phyloP scores from a whole-genome alignment of 2,329 filamentous ascomycete species.

The Sporothrix pallida region DNA sequence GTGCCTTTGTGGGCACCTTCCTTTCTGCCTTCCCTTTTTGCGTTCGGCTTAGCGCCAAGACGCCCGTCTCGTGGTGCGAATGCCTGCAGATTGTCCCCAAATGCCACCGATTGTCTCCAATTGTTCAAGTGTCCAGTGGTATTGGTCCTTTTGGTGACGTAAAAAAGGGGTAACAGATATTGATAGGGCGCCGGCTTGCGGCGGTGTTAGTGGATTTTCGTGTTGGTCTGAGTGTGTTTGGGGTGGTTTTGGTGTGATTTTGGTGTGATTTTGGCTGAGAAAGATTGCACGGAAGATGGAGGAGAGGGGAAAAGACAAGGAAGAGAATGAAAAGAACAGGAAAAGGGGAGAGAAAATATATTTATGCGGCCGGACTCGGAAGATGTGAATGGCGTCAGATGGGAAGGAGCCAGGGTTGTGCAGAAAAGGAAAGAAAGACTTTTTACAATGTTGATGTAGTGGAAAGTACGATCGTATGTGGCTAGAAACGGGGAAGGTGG shows the following conservation, averaged over 20 bases:
- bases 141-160: conserved; percentile 27
- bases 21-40: conserved; percentile 16
- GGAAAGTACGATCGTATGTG: too few relatives aligned
- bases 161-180: conserved; percentile 33
- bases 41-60: neutral
- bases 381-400: too few relatives aligned
- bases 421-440: too few relatives aligned
- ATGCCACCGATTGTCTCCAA: too few relatives aligned
- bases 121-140: neutral
- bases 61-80: neutral
- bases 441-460: too few relatives aligned
- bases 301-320: neutral
- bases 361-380: neutral
- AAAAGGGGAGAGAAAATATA: neutral
- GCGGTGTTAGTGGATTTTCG: conserved; percentile 4
- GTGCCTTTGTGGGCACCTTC: conserved; percentile 11
- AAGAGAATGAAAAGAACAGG: neutral
- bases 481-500: too few relatives aligned
- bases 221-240: neutral
- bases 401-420: too few relatives aligned
- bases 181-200: conserved; percentile 24
- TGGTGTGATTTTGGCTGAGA: neutral
- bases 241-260: too few relatives aligned
- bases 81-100: too few relatives aligned
- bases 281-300: neutral